Conservation (phyloP, 176 grass and related monocot species). For the Oryza glaberrima region DNA sequence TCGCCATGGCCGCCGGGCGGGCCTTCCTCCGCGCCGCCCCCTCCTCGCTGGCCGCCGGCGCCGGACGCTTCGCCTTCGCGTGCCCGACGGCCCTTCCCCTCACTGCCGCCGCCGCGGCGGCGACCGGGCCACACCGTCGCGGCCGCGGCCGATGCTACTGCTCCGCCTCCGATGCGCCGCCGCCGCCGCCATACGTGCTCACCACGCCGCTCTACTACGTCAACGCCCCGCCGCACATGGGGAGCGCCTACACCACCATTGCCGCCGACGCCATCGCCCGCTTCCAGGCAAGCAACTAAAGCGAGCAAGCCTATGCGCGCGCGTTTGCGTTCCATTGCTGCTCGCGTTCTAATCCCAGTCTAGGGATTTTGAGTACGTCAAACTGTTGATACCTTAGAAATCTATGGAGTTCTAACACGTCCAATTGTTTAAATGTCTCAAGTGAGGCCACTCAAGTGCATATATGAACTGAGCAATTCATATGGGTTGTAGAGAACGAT, state of each 20-base stretch:
- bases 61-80: conserved; percentile 35
- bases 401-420: not conserved
- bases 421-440: not conserved
- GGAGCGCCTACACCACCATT: conserved; percentile 97
- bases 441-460: not conserved
- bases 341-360: not conserved
- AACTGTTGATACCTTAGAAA: not conserved
- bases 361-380: conserved; percentile 1
- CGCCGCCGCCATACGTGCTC: conserved; percentile 59
- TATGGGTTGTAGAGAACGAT: not conserved
- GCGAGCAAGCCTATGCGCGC: not conserved
- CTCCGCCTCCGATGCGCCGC: conserved; percentile 44
- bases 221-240: conserved; percentile 96
- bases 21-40: conserved; percentile 59
- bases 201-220: conserved; percentile 98
- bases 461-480: not conserved
- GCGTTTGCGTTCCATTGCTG: not conserved
- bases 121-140: not conserved
- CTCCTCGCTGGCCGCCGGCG: conserved; percentile 49
- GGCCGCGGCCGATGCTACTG: conserved; percentile 37
- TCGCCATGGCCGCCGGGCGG: conserved; percentile 84
- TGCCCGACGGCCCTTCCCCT: not conserved
- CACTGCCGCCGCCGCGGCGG: conserved; percentile 7
- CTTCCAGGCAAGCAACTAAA: conserved; percentile 67
- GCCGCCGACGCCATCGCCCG: conserved; percentile 91